Base-by-base conservation (phyloP, 805 yeast species). In the Zygosaccharomyces bailii region DNA sequence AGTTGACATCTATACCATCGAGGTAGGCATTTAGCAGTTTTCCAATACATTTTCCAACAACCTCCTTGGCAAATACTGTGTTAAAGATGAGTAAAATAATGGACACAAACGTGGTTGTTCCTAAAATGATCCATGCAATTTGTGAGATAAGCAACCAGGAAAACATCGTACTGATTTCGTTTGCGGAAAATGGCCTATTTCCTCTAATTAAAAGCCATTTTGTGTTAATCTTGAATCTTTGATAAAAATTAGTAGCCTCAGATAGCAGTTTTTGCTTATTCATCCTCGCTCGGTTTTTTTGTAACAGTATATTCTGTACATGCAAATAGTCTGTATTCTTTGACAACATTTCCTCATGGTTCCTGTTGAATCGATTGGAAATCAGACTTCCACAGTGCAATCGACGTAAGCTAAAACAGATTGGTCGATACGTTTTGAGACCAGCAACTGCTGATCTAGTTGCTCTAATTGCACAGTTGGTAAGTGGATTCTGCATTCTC, bases 91-190 rank as follows among this genome's bases (percentile, higher is more conserved):
- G 78, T 30, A 91, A 72, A 3, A 90, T 70, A 33, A 90, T 67
- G 8, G 96, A 88, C 41, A 88, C 78, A 59, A 91, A 91, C 2
- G 97, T 89, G 1, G 98, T 90, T 6, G 98, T 89, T 0, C 90
- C 96, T 27, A 88, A 67, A 10, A 89, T 67, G 34, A 90, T 69
- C 76, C 95, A 76, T 1, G 86, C 61, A 1, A 86, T 79, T 63
- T 90, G 93, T 2, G 96, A 93, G 56, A 91, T 78, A 30, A 91
- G 75, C 30, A 91, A 63, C 97, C 97, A 90, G 8, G 96, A 85
- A 54, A 88, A 82, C 51, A 90, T 70, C 1, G 97, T 96, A 13
- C 87, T 76, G 42, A 87, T 73, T 56, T 90, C 97, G 67, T 90
- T 96, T 18, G 84, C 76, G 56, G 87, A 89, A 68, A 86, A 86